phyloP scores from a whole-genome alignment of 2,329 filamentous ascomycete species.

The Phialocephala subalpina region DNA sequence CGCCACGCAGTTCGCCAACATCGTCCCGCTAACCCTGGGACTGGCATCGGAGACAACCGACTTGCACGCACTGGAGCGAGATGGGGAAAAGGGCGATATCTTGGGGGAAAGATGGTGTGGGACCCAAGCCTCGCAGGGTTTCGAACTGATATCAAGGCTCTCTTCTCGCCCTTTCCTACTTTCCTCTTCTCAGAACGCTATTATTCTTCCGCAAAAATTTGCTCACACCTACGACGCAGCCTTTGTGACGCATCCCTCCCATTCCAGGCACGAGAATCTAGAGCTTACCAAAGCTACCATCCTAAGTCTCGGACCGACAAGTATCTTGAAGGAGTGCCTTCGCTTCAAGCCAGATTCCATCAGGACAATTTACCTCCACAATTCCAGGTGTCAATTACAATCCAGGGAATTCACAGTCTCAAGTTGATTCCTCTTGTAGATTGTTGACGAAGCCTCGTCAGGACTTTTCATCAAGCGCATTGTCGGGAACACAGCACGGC shows the following conservation, averaged over 20 bases:
- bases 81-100: constrained; percentile 2
- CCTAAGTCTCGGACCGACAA: background rate
- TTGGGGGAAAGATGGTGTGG: background rate
- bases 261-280: background rate
- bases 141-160: background rate
- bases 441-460: background rate
- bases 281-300: background rate
- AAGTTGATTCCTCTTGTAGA: background rate
- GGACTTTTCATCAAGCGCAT: background rate
- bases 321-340: background rate
- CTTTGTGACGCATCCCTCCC: background rate
- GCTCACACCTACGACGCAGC: background rate
- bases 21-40: background rate
- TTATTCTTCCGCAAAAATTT: background rate
- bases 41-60: background rate
- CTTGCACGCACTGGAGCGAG: background rate
- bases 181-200: constrained; percentile 1
- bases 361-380: background rate
- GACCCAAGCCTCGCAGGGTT: background rate
- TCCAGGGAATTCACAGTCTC: background rate
- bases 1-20: constrained; percentile 4
- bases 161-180: background rate
- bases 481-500: constrained; percentile 4
- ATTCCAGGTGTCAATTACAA: background rate
- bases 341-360: background rate